Base-by-base conservation (phyloP, 192 early-diverging fungal genomes). In the Spizellomyces sp. region DNA sequence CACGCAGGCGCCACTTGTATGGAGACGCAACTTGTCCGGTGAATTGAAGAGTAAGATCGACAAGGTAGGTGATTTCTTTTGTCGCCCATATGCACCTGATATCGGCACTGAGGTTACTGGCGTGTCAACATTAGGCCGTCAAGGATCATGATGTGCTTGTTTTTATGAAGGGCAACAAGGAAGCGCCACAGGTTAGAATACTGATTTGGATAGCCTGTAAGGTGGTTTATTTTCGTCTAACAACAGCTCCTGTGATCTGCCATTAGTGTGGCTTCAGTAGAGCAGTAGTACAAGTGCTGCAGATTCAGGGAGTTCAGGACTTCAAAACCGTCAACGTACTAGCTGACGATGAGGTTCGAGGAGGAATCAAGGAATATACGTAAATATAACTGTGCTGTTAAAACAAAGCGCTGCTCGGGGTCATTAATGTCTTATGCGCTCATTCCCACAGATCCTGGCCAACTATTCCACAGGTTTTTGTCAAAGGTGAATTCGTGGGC, bases 91-190 rank as follows among this genome's bases (percentile, higher is more conserved):
- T 17, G 8, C 22, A n/a, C 4, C 36, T 21, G 12, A 36, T 42
- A 43, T 45, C 36, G 21, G 58, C 14, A n/a, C 27, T 27, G 12
- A 10, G 2, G 14, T 70, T 48, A 4, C 48, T 45, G 19, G 9
- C 47, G n/a, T 50, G 45, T 41, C 21, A 15, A 52, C 22, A 10
- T n/a, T 45, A 81, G 79, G 79, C 76, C 14, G 70, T 81, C 48
- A 75, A 72, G 21, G 62, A 55, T 12, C 62, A 79, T 63, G 88
- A 91, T 67, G 82, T 98, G 5, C 82, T 93, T 55, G 88, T 98
- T 45, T 98, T 95, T 73, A 97, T 98, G 95, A 98, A 98, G 80
- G 96, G 96, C 77, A 95, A 93, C 58, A 92, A 93, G 61, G 89
- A 95, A 64, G 84, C 87, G 43, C 96, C 96, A 45, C 85, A 92